Percentiles rank a stretch among this genome's conserved stretches.
These are phyloP conservation scores for Leccinum griseonigrum DNA, from an alignment of 1,284 basidiomycete species.

Conservation along the genomic window DNA sequence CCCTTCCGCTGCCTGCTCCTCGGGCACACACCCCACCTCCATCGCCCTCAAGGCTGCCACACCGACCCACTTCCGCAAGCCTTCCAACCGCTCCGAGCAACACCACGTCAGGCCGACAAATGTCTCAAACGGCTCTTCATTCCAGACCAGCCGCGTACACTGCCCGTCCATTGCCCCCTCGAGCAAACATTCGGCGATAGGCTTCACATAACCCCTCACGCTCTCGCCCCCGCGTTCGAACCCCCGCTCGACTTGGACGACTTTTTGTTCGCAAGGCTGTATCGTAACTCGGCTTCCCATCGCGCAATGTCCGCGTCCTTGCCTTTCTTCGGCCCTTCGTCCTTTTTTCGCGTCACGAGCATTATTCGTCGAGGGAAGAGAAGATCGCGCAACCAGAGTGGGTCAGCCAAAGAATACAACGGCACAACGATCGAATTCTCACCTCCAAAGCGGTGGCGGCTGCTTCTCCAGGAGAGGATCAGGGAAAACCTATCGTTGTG, in stretches of 20 bases:
- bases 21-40: slow-evolving; percentile 65
- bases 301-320: slow-evolving; percentile 86
- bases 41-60: slow-evolving; percentile 78
- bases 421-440: slow-evolving; percentile 17
- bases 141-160: slow-evolving; percentile 57
- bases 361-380: slow-evolving; percentile 41
- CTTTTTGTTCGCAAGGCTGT: slow-evolving; percentile 78
- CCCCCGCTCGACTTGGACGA: slow-evolving; percentile 17
- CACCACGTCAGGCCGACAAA: slow-evolving; percentile 70
- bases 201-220: slow-evolving; percentile 53
- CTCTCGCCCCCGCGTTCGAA: slow-evolving; percentile 44
- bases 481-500: slow-evolving; percentile 32
- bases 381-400: background rate
- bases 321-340: slow-evolving; percentile 63
- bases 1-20: slow-evolving; percentile 71
- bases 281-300: slow-evolving; percentile 93
- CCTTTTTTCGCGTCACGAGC: slow-evolving; percentile 57
- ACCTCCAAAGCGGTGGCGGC: slow-evolving; percentile 41
- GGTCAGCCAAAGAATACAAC: background rate
- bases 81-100: slow-evolving; percentile 70
- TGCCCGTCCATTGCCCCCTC: slow-evolving; percentile 58
- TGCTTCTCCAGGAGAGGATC: slow-evolving; percentile 22
- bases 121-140: slow-evolving; percentile 56
- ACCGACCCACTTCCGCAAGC: slow-evolving; percentile 69
- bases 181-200: slow-evolving; percentile 59